Evolutionary conservation across 2,329 filamentous ascomycete species (phyloP).

Genomic region (Aspergillus viridinutans): DNA sequence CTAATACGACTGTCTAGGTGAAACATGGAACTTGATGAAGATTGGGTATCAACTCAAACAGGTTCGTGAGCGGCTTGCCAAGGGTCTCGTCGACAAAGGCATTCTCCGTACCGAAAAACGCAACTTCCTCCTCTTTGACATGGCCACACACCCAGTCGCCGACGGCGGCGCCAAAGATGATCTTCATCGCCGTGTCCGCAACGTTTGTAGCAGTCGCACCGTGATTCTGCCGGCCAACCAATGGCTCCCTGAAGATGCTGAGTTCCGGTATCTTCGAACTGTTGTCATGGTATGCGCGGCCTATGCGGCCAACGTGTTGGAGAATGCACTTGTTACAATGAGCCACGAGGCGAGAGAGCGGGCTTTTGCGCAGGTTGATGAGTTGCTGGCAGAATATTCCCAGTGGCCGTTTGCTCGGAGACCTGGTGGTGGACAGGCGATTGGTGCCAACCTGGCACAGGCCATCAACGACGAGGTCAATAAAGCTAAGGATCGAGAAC

Average conservation of each 20-base stretch:
- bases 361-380: constrained; percentile 95
- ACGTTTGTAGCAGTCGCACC: constrained; percentile 87
- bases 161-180: constrained; percentile 97
- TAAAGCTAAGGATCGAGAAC: constrained; percentile 83
- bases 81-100: constrained; percentile 97
- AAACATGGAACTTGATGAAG: constrained; percentile 99
- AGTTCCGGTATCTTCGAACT: constrained; percentile 88
- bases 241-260: constrained; percentile 89
- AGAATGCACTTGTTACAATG: constrained; percentile 92
- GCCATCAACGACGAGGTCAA: constrained; percentile 83
- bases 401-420: constrained; percentile 95
- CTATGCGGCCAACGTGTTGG: constrained; percentile 94
- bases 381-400: constrained; percentile 90
- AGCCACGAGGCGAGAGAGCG: constrained; percentile 91
- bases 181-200: constrained; percentile 86
- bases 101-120: constrained; percentile 98
- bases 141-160: constrained; percentile 97
- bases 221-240: constrained; percentile 81
- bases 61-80: constrained; percentile 93
- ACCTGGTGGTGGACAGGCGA: constrained; percentile 68
- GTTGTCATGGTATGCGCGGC: constrained; percentile 96
- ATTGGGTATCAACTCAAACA: constrained; percentile 99
- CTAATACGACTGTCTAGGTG: constrained; percentile 56
- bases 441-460: constrained; percentile 88
- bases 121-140: constrained; percentile 99